phyloP scores from a whole-genome alignment of 2,329 filamentous ascomycete genomes.

The Massarina eburnea region DNA sequence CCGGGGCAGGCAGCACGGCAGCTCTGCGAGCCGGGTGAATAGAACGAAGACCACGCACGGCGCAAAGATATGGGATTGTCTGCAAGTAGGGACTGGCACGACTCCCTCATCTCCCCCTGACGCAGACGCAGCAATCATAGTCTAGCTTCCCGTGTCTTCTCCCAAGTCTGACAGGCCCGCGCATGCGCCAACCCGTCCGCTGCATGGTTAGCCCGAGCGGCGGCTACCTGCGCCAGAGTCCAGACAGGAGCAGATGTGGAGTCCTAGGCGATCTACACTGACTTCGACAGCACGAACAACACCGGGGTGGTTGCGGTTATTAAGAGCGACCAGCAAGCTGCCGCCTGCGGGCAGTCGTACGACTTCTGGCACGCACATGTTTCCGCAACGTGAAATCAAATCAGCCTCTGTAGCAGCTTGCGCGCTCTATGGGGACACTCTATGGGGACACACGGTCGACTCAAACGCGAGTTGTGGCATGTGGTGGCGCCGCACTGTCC shows the following conservation, averaged over 20 bases:
- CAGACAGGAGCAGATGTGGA: not conserved
- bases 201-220: not conserved
- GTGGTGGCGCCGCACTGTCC: not conserved
- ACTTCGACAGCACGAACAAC: too few species aligned
- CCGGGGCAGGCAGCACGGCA: slow-evolving; percentile 8
- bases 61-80: too few species aligned
- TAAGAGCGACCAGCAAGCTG: not conserved
- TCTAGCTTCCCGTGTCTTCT: slow-evolving; percentile 1
- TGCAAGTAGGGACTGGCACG: too few species aligned
- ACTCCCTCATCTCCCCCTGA: slow-evolving; percentile 7
- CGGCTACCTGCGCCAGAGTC: slow-evolving; percentile 10
- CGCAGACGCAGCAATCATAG: slow-evolving; percentile 5
- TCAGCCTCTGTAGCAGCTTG: slow-evolving; percentile 18
- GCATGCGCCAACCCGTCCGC: not conserved
- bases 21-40: slow-evolving; percentile 15
- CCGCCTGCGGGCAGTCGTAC: slow-evolving; percentile 24
- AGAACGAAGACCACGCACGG: not conserved
- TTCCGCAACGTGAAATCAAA: slow-evolving; percentile 21
- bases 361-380: slow-evolving; percentile 15
- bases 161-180: not conserved
- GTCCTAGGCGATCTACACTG: not conserved
- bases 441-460: slow-evolving; percentile 9
- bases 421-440: slow-evolving; percentile 3
- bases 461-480: slow-evolving; percentile 19
- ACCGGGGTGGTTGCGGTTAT: not conserved